Base-by-base conservation (phyloP, 2,329 filamentous ascomycete species). In the Parastagonospora avenae region DNA sequence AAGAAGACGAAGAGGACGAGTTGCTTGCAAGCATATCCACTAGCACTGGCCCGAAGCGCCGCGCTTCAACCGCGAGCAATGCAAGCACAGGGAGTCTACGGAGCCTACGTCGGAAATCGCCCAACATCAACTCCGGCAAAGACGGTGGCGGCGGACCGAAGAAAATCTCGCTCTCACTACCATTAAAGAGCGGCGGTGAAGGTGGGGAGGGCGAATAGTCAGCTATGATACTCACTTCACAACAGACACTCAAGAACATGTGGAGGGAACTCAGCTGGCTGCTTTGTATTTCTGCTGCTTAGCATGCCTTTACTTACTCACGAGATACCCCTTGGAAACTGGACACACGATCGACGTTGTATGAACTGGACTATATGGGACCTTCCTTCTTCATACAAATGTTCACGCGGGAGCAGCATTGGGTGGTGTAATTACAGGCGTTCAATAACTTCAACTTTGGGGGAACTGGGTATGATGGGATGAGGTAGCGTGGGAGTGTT, bases 1-100 rank as follows among this genome's bases (percentile, higher is more conserved):
- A 96, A 69, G 93, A 97, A 50, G 91, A 96, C 55, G 93, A 97
- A 39, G 92, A 96, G 48, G 92, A 97, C 59, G 91, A 93, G 66
- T 77, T 73, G 10, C 59, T 97, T n/a, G 86, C 87, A 47, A 96
- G 94, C 74, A 81, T 97, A 63, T 85, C 90, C 12, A 66, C 68
- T 14, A 65, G 68, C n/a, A 67, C 74, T 41, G 69, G 68, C 10
- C 77, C 77, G 45, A 76, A 80, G 50, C 71, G 79, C 28, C 79
- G 75, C 46, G 76, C 71, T 35, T 73, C 71, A 6, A 55, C 64
- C 30, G 67, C 63, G 16, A 73, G 72, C 54, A 71, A 67, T 37
- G 57, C 66, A 38, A 71, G 66, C 45, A 68, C 58, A n/a, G 59
- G 63, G 16, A 73, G 64, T 41, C 39, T 71, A 29, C 69, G 67